Percentiles rank a stretch among this genome's conserved stretches.
Evolutionary conservation across 2,329 filamentous ascomycete genomes (phyloP).

Genomic region (Zymoseptoria ardabiliae): DNA sequence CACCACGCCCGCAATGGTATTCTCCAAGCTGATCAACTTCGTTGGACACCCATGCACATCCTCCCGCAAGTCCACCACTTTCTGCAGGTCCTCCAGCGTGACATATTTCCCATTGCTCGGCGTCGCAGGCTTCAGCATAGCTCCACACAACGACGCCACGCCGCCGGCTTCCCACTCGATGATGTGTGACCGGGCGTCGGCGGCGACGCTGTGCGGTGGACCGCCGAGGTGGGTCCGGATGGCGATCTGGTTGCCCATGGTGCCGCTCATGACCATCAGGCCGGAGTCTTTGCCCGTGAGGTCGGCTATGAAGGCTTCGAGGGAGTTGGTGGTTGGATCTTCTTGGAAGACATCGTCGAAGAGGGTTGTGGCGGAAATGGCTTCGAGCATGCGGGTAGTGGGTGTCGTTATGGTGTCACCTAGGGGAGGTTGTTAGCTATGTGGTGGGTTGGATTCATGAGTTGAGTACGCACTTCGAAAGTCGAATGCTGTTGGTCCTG

Average conservation of each 20-base stretch:
- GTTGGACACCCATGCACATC: slow-evolving; percentile 76
- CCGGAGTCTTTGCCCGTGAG: slow-evolving; percentile 69
- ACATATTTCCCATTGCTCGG: slow-evolving; percentile 66
- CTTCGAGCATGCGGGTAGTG: slow-evolving; percentile 71
- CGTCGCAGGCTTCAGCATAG: slow-evolving; percentile 58
- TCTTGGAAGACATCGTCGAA: slow-evolving; percentile 79
- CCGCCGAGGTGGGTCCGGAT: slow-evolving; percentile 69
- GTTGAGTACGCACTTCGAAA: slow-evolving; percentile 38
- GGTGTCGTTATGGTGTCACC: slow-evolving; percentile 66
- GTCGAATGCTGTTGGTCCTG: slow-evolving; percentile 50
- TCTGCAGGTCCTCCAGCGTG: slow-evolving; percentile 67
- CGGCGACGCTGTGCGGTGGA: slow-evolving; percentile 73
- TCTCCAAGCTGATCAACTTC: slow-evolving; percentile 73
- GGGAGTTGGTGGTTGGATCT: slow-evolving; percentile 66
- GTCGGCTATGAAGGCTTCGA: slow-evolving; percentile 67
- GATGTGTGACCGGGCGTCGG: slow-evolving; percentile 73
- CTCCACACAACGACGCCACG: slow-evolving; percentile 63
- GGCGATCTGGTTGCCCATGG: slow-evolving; percentile 84
- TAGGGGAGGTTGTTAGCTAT: slow-evolving; percentile 4
- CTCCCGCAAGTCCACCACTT: slow-evolving; percentile 56
- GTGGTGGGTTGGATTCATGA: neutral
- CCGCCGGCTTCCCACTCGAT: slow-evolving; percentile 62
- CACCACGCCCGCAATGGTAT: slow-evolving; percentile 72
- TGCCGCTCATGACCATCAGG: slow-evolving; percentile 78
- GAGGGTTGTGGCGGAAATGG: slow-evolving; percentile 66